Evolutionary conservation across 306 rosid genomes (phyloP).

Genomic region (Castanea sativa): DNA sequence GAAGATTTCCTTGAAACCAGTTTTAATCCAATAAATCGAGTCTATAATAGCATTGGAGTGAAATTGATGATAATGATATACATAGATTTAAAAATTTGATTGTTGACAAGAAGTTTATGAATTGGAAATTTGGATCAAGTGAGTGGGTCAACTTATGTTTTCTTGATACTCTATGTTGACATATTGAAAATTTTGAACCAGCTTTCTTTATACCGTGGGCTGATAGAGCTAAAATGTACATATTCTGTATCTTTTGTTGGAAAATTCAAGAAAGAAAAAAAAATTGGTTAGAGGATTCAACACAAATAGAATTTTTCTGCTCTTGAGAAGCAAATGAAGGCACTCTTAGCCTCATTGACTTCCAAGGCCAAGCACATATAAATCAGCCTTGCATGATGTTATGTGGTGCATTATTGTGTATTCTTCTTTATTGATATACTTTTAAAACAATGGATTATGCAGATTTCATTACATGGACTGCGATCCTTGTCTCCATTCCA

Average conservation of each 20-base stretch:
- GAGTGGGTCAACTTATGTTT: no score
- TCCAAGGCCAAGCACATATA: neutral
- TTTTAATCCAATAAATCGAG: neutral
- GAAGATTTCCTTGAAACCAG: neutral
- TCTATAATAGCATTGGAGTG: no score
- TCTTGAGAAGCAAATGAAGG: neutral
- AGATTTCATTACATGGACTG: constrained; percentile 61
- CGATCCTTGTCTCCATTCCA: constrained; percentile 44
- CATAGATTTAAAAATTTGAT: no score
- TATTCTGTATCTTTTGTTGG: neutral
- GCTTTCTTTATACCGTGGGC: neutral
- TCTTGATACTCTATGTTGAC: neutral
- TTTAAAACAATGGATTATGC: constrained; percentile 19
- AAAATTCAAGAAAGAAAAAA: neutral
- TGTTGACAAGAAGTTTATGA: no score
- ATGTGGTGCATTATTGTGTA: neutral
- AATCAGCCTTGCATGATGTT: neutral
- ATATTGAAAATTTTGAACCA: neutral
- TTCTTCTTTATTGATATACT: neutral
- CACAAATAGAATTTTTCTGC: neutral
- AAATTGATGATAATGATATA: no score
- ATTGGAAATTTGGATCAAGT: no score
- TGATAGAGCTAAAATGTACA: neutral
- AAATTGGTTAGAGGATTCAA: neutral
- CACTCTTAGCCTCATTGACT: neutral